Evolutionary conservation across 192 early-diverging fungal species (phyloP).

Genomic region (Mortierella antarctica): DNA sequence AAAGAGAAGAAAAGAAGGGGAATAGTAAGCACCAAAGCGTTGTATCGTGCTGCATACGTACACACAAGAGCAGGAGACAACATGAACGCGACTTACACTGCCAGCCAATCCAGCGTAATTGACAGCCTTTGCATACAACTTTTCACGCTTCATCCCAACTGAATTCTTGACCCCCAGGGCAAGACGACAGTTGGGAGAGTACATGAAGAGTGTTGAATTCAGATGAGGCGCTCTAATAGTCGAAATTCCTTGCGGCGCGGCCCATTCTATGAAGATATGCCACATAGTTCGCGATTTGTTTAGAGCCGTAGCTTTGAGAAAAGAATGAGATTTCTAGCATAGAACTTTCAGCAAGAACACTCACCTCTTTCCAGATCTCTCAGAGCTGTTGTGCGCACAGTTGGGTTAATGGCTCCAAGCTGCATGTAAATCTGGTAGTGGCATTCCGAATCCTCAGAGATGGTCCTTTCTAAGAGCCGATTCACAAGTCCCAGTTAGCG

Average conservation of each 20-base stretch:
- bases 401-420: constrained; percentile 55
- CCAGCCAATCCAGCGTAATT: constrained; percentile 61
- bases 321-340: too few species aligned
- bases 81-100: constrained; percentile 14
- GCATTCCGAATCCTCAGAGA: constrained; percentile 42
- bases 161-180: constrained; percentile 36
- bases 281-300: not conserved
- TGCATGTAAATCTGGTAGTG: constrained; percentile 60
- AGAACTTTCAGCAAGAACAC: not conserved
- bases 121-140: constrained; percentile 62
- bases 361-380: constrained; percentile 62
- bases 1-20: not conserved
- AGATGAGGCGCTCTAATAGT: constrained; percentile 58
- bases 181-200: constrained; percentile 61
- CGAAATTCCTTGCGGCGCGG: constrained; percentile 60
- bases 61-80: not conserved
- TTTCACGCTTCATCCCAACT: constrained; percentile 62
- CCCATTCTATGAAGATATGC: constrained; percentile 46
- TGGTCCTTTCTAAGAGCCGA: constrained; percentile 21
- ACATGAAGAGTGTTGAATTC: constrained; percentile 53
- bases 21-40: not conserved
- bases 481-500: not conserved
- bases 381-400: constrained; percentile 47
- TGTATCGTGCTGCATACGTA: not conserved
- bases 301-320: not conserved